Evolutionary conservation across 805 yeast genomes (phyloP), one percentile per base, ranked within the genome.

Genomic region (Wickerhamomyces hampshirensis): DNA sequence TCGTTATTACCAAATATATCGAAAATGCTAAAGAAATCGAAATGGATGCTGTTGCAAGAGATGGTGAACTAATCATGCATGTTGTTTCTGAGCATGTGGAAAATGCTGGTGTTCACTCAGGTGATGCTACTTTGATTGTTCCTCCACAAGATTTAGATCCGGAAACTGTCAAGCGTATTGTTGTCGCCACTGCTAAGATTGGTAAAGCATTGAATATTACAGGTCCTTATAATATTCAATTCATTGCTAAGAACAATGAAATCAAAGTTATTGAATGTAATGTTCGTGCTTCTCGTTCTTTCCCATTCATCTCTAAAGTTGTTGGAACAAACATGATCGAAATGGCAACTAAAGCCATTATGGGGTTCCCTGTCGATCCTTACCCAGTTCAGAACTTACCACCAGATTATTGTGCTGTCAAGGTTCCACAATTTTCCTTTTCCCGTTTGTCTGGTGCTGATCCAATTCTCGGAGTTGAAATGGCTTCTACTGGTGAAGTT

Each of bases 401-500:
- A 41, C 87, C 81, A 53, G 91, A 91, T 60, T 91, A 88, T 66
- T 94, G 93, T 61, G 96, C 96, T 43, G 79, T 88, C 44, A 91
- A 91, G 71, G 97, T 89, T 40, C 98, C 98, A 10, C 98, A 91
- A 65, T 91, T 91, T 67, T 89, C 97, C 6, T 91, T 93, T 80
- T 84, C 97, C 21, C 80, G 98, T 63, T 74, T 91, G 50, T 85
- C 96, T 32, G 98, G 98, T 52, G 98, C 98, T 38, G 98, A 91
- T 62, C 98, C 98, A 36, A 88, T 91, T 43, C 71, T 91, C 48
- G 98, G 98, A 68, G 98, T 91, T 47, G 98, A 91, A 68, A 91
- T 91, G 98, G 96, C 98, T 14, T 91, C 97, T 21, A 91, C 98
- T 44, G 98, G 98, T 73, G 98, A 88, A 65, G 97, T 89, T 57